Base-by-base conservation (phyloP, 495 filamentous ascomycete species). In the Penicillium cinerascens region DNA sequence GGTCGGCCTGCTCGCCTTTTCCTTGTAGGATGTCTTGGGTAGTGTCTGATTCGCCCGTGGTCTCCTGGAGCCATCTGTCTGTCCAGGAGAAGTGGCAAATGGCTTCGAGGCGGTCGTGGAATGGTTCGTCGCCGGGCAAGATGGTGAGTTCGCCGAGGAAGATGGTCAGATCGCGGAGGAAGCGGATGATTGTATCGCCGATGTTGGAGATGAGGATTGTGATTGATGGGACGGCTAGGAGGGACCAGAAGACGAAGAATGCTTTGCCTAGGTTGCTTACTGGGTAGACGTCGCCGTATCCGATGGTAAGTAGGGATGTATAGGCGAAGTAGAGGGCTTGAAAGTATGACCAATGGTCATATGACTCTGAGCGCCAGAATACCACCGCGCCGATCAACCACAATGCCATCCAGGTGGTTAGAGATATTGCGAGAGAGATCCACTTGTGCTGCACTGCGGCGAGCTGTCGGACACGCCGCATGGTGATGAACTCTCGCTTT, bases 221-320 rank as follows among this genome's bases (percentile, higher is more conserved):
- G 62, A 91, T 80, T 3, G 86, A 82, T 1, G 91, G 91, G 2
- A 96, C 73, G 2, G 91, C 89, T 3, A 95, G 78, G 3, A 96
- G 68, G 20, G 87, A 87, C 91, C 91, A 96, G 56, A 95, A 85
- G 11, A 96, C 89, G 69, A 93, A 96, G 62, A 95, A 92, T 0
- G 87, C 70, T 60, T 84, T 88, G 0, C 87, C 88, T 2, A 83
- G 75, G 55, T 87, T 89, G 27, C 82, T 88, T 7, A 80, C 68
- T 0, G 86, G 87, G 26, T 79, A 81, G 26, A 84, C 74, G 54
- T 95, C 89, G 3, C 91, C 91, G 58, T 91, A 96, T 0, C 91
- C 91, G 45, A 96, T 89, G 1, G 91, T 95, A 6, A 92, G 74
- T 29, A 95, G 77, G 3, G 83, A 82, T 3, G 83, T 83, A 63